phyloP scores from a whole-genome alignment of 176 grass and related monocot species.

The Puccinellia tenuiflora region DNA sequence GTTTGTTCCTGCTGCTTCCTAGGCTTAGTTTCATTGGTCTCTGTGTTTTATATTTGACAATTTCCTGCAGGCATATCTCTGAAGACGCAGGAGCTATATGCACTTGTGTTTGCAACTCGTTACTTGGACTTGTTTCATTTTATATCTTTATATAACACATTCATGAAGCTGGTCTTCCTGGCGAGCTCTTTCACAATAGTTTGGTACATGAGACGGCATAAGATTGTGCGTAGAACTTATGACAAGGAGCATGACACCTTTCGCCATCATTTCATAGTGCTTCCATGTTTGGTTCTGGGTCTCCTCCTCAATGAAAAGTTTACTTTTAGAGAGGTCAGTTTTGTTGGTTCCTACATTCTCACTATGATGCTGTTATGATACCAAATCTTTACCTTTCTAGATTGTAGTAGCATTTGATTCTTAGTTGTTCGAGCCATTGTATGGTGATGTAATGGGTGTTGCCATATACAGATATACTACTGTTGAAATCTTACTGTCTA shows the following conservation, averaged over 20 bases:
- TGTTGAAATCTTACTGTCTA: constrained; percentile 1
- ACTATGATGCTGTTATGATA: neutral
- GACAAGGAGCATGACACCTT: constrained; percentile 94
- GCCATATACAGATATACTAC: neutral
- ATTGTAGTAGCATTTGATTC: neutral
- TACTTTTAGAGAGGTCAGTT: constrained; percentile 72
- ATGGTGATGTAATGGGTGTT: neutral
- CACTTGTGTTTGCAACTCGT: constrained; percentile 84
- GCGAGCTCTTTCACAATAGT: constrained; percentile 90
- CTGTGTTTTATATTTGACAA: neutral
- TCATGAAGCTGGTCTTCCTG: constrained; percentile 95
- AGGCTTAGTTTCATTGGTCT: neutral
- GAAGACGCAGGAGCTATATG: constrained; percentile 95
- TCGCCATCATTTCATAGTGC: constrained; percentile 63
- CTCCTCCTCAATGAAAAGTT: constrained; percentile 86
- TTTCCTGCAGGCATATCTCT: constrained; percentile 73
- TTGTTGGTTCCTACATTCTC: neutral
- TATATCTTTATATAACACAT: constrained; percentile 72
- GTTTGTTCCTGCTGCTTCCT: neutral
- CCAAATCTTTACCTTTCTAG: neutral
- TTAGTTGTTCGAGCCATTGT: constrained; percentile 1
- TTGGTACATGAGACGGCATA: constrained; percentile 90
- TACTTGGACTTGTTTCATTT: constrained; percentile 92
- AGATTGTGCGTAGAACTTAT: constrained; percentile 85
- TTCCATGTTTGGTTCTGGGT: constrained; percentile 71